Conservation (phyloP, 345 rosid genomes). For the Zanthoxylum bungeanum region DNA sequence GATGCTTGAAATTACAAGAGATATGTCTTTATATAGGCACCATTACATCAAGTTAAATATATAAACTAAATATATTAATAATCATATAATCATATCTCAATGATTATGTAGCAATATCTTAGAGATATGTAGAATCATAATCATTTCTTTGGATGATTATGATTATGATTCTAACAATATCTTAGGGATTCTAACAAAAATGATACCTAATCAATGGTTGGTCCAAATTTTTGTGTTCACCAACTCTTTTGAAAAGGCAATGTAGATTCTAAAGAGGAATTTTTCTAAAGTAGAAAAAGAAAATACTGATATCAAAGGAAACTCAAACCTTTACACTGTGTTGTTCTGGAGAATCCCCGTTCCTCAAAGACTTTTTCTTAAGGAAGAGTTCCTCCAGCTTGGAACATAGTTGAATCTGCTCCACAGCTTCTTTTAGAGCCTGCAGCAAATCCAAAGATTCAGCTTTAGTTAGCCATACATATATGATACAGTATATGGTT, state of each 20-base stretch:
- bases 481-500: not conserved
- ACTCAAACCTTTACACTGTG: constrained; percentile 64
- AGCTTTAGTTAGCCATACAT: not conserved
- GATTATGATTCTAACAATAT: too few species aligned
- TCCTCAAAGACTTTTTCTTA: constrained; percentile 60
- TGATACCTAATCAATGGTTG: not conserved
- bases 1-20: too few species aligned
- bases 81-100: too few species aligned
- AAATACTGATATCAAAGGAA: constrained; percentile 5
- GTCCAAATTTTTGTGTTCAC: not conserved
- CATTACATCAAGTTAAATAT: too few species aligned
- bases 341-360: constrained; percentile 58
- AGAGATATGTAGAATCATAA: too few species aligned
- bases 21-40: too few species aligned
- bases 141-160: too few species aligned
- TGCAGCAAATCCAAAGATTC: constrained; percentile 25
- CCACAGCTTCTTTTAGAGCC: constrained; percentile 65
- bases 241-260: not conserved
- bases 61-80: too few species aligned
- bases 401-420: constrained; percentile 54
- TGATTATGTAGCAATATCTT: too few species aligned
- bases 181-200: too few species aligned
- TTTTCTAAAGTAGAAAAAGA: not conserved
- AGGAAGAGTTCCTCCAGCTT: constrained; percentile 64
- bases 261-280: not conserved